Evolutionary conservation across 495 filamentous ascomycete genomes (phyloP), one percentile per base, ranked within the genome.

Genomic region (Penicillium malachiteum): DNA sequence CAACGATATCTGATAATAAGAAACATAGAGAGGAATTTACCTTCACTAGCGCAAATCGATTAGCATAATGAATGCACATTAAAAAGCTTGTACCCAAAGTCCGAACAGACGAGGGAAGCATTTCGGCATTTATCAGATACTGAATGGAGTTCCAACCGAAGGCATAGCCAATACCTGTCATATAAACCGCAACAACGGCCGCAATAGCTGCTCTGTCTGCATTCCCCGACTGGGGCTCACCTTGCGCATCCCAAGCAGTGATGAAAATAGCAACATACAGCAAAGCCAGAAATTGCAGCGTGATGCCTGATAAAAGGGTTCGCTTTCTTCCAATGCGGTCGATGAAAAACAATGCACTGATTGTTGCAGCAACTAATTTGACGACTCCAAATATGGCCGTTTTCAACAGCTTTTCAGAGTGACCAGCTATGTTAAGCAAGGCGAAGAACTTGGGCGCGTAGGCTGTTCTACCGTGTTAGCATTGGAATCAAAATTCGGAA

Each of bases 41-140:
- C 42, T 44, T 44, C 17, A 44, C 42, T 21, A 44, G 42, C 7
- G 42, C 85, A 57, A 88, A 88, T 66, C 88, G 84, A 56, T 86
- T 87, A 26, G 74, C 84, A 64, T 86, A 88, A 61, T 90, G 85
- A 48, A 88, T 75, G 3, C 68, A 73, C 73, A 76, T 76, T 5
- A 70, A 61, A 31, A 68, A 47, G 26, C 67, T 71, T 0, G 71
- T 74, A 3, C 65, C 63, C 16, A 76, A 57, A 10, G 73, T 70
- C 12, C 73, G 73, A 52, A 76, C 73, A 5, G 71, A 66, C 26
- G 87, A 71, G 1, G 87, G 87, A 69, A 87, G 90, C 17, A 91
- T 78, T 63, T 91, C 88, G 0, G 85, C 81, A 41, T 84, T 88
- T 44, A 90, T 74, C 5, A 91, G 77, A 31, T 62, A 62, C 14